Percentiles rank a stretch among this genome's conserved stretches.
phyloP scores from a whole-genome alignment of 306 rosid genomes.

The Vigna angularis region DNA sequence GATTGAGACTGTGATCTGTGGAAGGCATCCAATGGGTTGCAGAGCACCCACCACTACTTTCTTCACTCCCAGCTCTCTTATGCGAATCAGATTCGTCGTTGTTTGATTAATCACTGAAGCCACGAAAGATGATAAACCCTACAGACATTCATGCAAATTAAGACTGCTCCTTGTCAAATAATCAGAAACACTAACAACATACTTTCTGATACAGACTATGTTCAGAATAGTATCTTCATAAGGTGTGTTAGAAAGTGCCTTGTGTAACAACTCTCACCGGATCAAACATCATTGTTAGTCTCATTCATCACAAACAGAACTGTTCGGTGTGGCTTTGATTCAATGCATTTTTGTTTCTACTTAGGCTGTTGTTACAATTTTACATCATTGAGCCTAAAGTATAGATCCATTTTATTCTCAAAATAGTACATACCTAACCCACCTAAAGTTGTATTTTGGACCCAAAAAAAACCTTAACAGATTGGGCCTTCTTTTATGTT shows the following conservation, averaged over 20 bases:
- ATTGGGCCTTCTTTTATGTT: too few relatives aligned
- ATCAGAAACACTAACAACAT: background rate
- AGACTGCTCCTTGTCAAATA: background rate
- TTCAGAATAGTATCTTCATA: too few relatives aligned
- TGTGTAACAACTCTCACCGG: too few relatives aligned
- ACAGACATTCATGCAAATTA: background rate
- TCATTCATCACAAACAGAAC: too few relatives aligned
- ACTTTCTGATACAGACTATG: too few relatives aligned
- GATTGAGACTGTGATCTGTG: constrained; percentile 44
- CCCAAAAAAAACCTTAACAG: background rate
- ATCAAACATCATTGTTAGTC: too few relatives aligned
- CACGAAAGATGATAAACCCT: constrained; percentile 70
- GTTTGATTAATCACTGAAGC: constrained; percentile 66
- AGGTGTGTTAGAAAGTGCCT: too few relatives aligned
- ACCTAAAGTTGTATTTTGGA: background rate
- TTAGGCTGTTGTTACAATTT: background rate
- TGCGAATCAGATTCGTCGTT: constrained; percentile 53
- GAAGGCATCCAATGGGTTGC: constrained; percentile 89
- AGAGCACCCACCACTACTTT: constrained; percentile 65
- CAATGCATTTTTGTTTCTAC: background rate
- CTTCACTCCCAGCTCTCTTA: constrained; percentile 68
- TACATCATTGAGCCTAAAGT: background rate
- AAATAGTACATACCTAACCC: background rate
- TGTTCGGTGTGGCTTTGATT: background rate
- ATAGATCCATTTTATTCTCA: background rate